Percentiles rank a stretch among this genome's conserved stretches.
phyloP scores from a whole-genome alignment of 2,329 filamentous ascomycete species.

The Dactylonectria macrodidyma region DNA sequence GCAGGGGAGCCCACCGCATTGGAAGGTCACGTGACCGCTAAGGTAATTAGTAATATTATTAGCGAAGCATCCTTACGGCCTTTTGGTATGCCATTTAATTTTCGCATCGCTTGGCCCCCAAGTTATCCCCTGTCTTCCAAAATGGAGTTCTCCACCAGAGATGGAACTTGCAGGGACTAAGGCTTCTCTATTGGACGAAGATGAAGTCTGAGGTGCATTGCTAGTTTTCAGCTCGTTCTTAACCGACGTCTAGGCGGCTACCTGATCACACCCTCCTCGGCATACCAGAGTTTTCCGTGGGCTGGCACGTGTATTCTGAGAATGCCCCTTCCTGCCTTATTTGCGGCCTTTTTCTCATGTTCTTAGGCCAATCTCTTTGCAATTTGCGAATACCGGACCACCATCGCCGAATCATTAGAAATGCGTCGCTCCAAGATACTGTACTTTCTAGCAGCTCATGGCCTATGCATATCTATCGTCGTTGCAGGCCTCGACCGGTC shows the following conservation, averaged over 20 bases:
- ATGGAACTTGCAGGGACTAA: not conserved
- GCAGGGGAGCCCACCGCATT: too few relatives aligned
- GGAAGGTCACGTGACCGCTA: too few relatives aligned
- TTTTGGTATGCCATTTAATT: too few relatives aligned
- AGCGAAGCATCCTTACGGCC: too few relatives aligned
- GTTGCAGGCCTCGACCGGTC: slow-evolving; percentile 18
- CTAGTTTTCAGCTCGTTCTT: not conserved
- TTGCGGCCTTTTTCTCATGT: slow-evolving; percentile 2
- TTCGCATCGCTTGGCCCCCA: not conserved
- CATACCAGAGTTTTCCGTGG: not conserved
- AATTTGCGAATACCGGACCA: slow-evolving; percentile 1
- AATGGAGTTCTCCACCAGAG: not conserved
- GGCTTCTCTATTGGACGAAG: slow-evolving; percentile 15
- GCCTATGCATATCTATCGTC: slow-evolving; percentile 17
- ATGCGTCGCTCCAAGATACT: slow-evolving; percentile 28
- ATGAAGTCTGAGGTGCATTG: not conserved
- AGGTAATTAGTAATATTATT: too few relatives aligned
- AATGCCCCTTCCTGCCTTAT: not conserved
- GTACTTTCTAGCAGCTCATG: slow-evolving; percentile 20
- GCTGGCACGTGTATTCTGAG: not conserved
- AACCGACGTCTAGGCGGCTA: not conserved
- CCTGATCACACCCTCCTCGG: not conserved
- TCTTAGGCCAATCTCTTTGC: not conserved
- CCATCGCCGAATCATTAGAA: slow-evolving; percentile 4
- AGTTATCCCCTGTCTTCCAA: not conserved